Base-by-base conservation (phyloP, 208 protist species). In the Vickermania spadyakhi region DNA sequence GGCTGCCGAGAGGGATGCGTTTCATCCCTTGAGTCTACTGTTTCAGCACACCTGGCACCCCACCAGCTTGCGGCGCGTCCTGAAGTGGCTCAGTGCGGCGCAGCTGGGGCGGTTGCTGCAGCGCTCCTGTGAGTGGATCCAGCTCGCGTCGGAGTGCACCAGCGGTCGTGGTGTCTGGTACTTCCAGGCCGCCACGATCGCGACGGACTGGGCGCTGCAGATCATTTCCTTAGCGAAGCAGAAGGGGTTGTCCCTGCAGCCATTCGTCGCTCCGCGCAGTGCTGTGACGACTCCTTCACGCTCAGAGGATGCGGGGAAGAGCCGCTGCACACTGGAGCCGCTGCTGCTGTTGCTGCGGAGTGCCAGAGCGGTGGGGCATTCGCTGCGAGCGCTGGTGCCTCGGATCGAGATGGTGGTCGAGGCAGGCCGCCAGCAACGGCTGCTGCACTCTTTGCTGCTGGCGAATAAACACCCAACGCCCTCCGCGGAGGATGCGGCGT, bases 341-440 rank as follows among this genome's bases (percentile, higher is more conserved):
- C 53, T 86, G 0, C 66, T 68, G 7, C 22, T 64, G n/a, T 66
- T 93, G 22, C 70, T 93, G 42, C 82, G 86, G 2, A 77, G 79
- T 1, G 75, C 79, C 13, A 71, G 86, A 36, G 72, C 70, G 31
- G 31, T 65, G 25, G 79, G 80, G 1, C 86, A 93, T 56, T 67
- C 73, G 26, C 62, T 81, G 18, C 29, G 75, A 18, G 71, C 67
- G 13, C 69, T 70, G 64, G 59, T 67, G 7, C 68, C 62, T n/a
- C 77, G 81, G 14, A 83, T 85, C 61, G 68, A 83, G 56, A 53
- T 89, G 50, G 56, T 89, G 28, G 56, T 93, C 58, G 79, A 85
- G 49, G 84, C 69, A 55, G 60, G 59, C 52, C 66, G 82, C 29
- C 75, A 84, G 55, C 77, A 73, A 36, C 72, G 74, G 21, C 56